Base-by-base conservation (phyloP, 2,329 filamentous ascomycete genomes). In the Cadophora sp. region DNA sequence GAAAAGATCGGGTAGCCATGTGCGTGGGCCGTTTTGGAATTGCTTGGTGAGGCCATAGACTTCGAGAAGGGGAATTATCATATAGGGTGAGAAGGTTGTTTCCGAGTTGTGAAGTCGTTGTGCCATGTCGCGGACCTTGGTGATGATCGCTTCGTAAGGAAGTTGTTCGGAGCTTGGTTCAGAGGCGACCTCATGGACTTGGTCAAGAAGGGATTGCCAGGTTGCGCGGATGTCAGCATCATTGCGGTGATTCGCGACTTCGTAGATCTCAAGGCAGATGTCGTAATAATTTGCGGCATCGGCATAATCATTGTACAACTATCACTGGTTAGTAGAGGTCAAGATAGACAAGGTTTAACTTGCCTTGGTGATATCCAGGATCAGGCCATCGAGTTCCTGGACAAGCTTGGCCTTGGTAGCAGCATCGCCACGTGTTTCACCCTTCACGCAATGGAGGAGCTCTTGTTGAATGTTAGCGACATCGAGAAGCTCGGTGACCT, bases 391-490 rank as follows among this genome's bases (percentile, higher is more conserved):
- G 46, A 97, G 86, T 37, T 87, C 85, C 55, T 84, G 79, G 68
- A 92, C 80, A 27, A 97, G 88, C 66, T 91, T 86, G 0, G 82
- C 80, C 75, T 87, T 88, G 53, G 88, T 87, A 60, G 91, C 87
- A 0, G 83, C 80, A 14, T 84, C 81, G 46, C 97, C 86, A 53
- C 96, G 88, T 1, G 83, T 78, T 72, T 99, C 96, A 11, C 86
- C 85, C 76, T 86, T 88, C 63, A 99, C 82, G 56, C 93, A 87
- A 77, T 94, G 91, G 27, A 98, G 80, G 51, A 98, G 81, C 75
- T 99, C 96, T 77, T 97, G 93, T 79, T 99, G 96, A 64, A 99
- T 96, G 76, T 96, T 95, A 16, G 94, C 95, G 61, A 98, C 89
- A 75, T 99, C 96, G 11, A 99, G 88, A 55, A 97, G 84, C 73